Base-by-base conservation (phyloP, 1,284 basidiomycete genomes). In the Pascua guehoae region DNA sequence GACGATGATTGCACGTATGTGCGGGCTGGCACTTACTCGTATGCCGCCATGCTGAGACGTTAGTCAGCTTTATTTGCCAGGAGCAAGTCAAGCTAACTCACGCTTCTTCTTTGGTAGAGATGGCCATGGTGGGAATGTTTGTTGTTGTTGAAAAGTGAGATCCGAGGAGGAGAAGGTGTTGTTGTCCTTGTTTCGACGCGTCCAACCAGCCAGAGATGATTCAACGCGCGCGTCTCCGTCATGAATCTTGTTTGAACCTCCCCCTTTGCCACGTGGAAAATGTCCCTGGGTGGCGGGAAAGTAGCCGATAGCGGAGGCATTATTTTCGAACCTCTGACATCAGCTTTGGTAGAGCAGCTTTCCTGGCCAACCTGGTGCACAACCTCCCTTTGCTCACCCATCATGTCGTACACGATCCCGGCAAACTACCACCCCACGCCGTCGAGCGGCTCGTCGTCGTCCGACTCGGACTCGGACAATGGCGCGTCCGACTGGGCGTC, bases 401-500 rank as follows among this genome's bases (percentile, higher is more conserved):
- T n/a, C 37, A 62, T 62, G 60, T 58, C 57, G 17, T 59, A 58
- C 52, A 24, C 18, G 17, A 58, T 62, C 49, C 57, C 60, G 16
- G 60, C 54, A 3, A 36, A 62, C 57, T 11, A 54, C 24, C 24
- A 32, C 24, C 42, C 61, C 36, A 49, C 60, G 10, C 53, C 57
- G 12, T 57, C 57, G 12, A 62, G 59, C 50, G 58, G 56, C 36
- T 58, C 59, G 17, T 65, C 65, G 8, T 60, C 57, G 24, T 60
- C 60, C 12, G 60, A 54, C 42, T 51, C 47, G 16, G 63, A 62
- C 45, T 52, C 56, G 12, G 62, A 64, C 45, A 62, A 64, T 42
- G 70, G 71, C 51, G 62, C 62, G 51, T 72, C 69, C 18, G 73
- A 75, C 62, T 75, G 73, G 73, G 71, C 68, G 5, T 71, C 70